These are phyloP conservation scores for Rhizophagus sp. DNA, from an alignment of 192 early-diverging fungal species.

Conservation along the genomic window DNA sequence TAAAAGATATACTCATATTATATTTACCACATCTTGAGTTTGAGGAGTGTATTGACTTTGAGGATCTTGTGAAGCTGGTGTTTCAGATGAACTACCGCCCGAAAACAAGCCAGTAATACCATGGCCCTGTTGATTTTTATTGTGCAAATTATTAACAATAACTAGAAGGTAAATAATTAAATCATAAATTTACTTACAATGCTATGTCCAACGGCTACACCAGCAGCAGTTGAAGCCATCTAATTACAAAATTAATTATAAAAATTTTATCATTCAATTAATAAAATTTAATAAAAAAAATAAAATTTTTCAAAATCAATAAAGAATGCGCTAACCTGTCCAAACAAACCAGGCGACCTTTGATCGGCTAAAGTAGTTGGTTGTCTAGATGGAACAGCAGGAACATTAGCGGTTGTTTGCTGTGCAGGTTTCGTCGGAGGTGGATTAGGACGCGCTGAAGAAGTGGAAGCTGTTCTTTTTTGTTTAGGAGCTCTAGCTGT, in stretches of 20 bases:
- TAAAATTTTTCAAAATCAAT: too few species aligned
- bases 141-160: neutral
- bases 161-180: neutral
- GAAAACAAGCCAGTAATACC: slow-evolving; percentile 50
- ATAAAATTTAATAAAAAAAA: neutral
- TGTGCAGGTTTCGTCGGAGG: neutral
- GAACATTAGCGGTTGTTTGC: neutral
- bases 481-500: neutral
- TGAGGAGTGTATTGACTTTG: slow-evolving; percentile 8
- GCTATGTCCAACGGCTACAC: slow-evolving; percentile 89
- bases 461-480: neutral
- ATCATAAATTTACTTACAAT: slow-evolving; percentile 53
- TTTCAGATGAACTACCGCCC: slow-evolving; percentile 38
- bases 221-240: slow-evolving; percentile 93
- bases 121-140: slow-evolving; percentile 1
- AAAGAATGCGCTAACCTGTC: neutral
- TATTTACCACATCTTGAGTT: neutral
- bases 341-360: slow-evolving; percentile 21
- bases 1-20: too few species aligned
- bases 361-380: neutral
- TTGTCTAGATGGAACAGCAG: neutral
- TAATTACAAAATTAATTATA: slow-evolving; percentile 31
- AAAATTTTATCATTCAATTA: neutral
- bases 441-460: neutral
- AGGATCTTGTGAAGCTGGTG: slow-evolving; percentile 18